Evolutionary conservation across 306 rosid genomes (phyloP).

Genomic region (Casuarina cunninghamiana): DNA sequence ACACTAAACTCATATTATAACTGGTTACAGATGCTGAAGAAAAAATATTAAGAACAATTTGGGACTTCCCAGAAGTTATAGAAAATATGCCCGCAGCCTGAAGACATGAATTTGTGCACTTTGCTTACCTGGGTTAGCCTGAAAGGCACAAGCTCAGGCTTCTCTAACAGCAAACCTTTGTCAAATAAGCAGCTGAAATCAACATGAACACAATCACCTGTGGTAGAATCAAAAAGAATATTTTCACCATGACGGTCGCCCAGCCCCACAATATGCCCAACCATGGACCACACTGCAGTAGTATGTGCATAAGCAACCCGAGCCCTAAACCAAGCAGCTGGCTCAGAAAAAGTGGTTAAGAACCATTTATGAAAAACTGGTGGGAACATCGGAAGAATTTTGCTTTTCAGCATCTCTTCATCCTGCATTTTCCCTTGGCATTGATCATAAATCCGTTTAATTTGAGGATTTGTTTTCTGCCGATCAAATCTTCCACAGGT

Average conservation of each 20-base stretch:
- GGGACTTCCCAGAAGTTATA: background rate
- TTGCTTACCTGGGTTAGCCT: conserved; percentile 89
- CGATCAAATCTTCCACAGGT: conserved; percentile 84
- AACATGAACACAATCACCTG: conserved; percentile 95
- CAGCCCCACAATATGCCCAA: conserved; percentile 96
- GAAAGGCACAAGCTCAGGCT: conserved; percentile 97
- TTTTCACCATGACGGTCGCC: conserved; percentile 98
- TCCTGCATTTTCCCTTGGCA: conserved; percentile 82
- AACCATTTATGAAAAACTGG: conserved; percentile 94
- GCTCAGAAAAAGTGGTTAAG: conserved; percentile 91
- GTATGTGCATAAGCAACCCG: conserved; percentile 96
- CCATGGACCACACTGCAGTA: conserved; percentile 99
- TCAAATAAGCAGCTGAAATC: conserved; percentile 99
- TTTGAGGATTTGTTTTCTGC: conserved; percentile 83
- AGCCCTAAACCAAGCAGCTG: conserved; percentile 98
- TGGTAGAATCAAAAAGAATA: conserved; percentile 91
- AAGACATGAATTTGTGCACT: background rate
- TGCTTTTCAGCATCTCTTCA: conserved; percentile 78
- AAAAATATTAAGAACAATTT: background rate
- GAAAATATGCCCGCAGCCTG: background rate
- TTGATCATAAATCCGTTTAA: conserved; percentile 87
- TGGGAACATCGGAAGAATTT: conserved; percentile 95
- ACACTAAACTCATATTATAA: background rate
- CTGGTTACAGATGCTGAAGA: background rate
- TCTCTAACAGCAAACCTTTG: conserved; percentile 94